Base-by-base conservation (phyloP, 2,329 filamentous ascomycete species). In the Chaetomium sp. region DNA sequence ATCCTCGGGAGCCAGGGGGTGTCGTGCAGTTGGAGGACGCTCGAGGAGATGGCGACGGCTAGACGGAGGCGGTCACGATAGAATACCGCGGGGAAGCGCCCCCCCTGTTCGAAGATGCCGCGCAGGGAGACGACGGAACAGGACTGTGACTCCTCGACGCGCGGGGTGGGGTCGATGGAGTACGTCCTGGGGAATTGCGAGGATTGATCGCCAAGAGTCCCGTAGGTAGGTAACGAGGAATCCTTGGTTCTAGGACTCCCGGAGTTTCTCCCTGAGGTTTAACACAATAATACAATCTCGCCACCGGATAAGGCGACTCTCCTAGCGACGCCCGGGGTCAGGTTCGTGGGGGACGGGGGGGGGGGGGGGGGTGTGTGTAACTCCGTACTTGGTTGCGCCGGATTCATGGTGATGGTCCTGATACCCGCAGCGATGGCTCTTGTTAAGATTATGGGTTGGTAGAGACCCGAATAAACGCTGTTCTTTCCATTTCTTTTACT, bases 31-130 rank as follows among this genome's bases (percentile, higher is more conserved):
- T 67, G 67, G n/a, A 64, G 31, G 10, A 67, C 47, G 29, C 63
- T 64, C 16, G 65, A 67, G 9, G 65, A 35, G 5, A 67, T 49
- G 19, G 57, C 27, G 10, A 57, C 25, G 2, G 61, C 61, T 2
- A 75, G 68, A 2, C 66, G 62, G 1, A 73, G 45, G 23, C 63
- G 68, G 50, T 67, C 66, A 0, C 57, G 33, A 57, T 60, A 51
- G 2, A 27, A 50, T 1, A 69, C 45, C 25, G 54, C 51, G 10
- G 16, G 53, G 16, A n/a, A 3, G 38, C 47, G 27, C 42, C 12
- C 10, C 65, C 19, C 6, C 4, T 65, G 58, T 8, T 58, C 64
- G 12, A 68, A 51, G 3, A 70, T 38, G 1, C 67, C 61, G 25
- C 45, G 29, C 10, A 70, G 51, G n/a, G 70, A 67, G 0, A 70